Evolutionary conservation across 2,329 filamentous ascomycete genomes (phyloP), one percentile per base, ranked within the genome.

Genomic region (Pseudopyrenochaeta lycopersici): DNA sequence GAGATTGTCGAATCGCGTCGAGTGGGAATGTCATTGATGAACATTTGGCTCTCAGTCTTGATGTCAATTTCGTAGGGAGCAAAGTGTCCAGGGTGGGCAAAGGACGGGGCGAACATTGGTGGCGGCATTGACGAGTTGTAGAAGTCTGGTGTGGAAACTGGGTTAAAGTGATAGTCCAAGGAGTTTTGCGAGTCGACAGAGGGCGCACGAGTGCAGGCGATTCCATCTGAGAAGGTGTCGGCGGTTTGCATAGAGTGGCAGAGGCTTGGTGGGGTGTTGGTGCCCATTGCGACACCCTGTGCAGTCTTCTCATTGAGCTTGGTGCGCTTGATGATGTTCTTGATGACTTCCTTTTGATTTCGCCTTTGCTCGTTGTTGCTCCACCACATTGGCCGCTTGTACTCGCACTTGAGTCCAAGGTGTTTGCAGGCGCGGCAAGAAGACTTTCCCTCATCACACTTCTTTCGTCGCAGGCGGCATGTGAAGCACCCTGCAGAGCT

Each of bases 361-460:
- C 89, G 87, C 65, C 95, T 85, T 71, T 90, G 87, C 60, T 97
- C 92, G 71, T 90, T 90, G 82, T 95, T 97, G 79, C 89, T 90
- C 95, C 95, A 99, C 95, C 95, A 99, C 79, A 91, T 87, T 32
- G 95, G 95, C 72, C 93, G 84, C 84, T 96, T 97, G 82, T 98
- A 99, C 82, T 98, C 92, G 81, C 95, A 99, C 70, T 85, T 84
- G 52, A 99, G 84, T 48, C 90, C 90, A 51, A 99, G 88, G 71
- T 88, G 85, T 60, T 80, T 82, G 78, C 87, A 90, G 54, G 87
- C 85, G 66, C 81, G 82, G 73, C 87, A 89, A 44, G 81, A 75
- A n/a, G 85, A 82, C 68, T 87, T 88, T 56, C 81, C 82, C 71
- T 90, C 87, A 63, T 89, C 87, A 69, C 87, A 90, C 80, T 89